These are phyloP conservation scores for Termitomyces sp. DNA, from an alignment of 768 basidiomycete species.

Conservation along the genomic window DNA sequence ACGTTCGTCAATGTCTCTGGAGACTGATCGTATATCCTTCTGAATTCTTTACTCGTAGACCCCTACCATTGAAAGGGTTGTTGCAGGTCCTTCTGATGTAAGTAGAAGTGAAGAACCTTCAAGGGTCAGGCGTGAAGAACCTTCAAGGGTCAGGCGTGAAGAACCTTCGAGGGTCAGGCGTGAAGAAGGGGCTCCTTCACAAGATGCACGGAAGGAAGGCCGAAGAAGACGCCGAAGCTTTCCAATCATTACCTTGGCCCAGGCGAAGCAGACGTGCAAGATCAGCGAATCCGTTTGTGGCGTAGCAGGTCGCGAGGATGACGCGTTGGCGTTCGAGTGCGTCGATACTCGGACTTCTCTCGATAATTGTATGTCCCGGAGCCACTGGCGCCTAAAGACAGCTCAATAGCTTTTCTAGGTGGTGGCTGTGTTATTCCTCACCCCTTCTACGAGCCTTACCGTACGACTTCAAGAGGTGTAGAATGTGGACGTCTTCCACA, in stretches of 20 bases:
- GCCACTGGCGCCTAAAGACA: background rate
- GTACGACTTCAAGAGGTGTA: slow-evolving; percentile 20
- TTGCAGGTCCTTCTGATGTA: background rate
- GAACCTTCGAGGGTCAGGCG: background rate
- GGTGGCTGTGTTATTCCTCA: slow-evolving; percentile 15
- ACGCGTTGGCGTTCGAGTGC: slow-evolving; percentile 12
- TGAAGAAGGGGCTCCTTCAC: background rate
- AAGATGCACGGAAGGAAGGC: no score
- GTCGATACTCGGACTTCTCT: slow-evolving; percentile 7
- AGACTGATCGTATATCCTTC: background rate
- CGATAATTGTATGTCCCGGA: background rate
- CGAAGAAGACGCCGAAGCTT: slow-evolving; percentile 1
- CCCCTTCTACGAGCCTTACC: slow-evolving; percentile 15
- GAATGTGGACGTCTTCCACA: slow-evolving; percentile 13
- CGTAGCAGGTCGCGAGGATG: slow-evolving; percentile 8
- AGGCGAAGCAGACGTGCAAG: slow-evolving; percentile 15
- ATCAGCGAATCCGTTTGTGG: slow-evolving; percentile 15
- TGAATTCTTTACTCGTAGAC: background rate
- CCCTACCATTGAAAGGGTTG: background rate
- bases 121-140: background rate
- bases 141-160: background rate
- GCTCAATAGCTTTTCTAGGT: slow-evolving; percentile 7
- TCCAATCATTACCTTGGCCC: slow-evolving; percentile 10
- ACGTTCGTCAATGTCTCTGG: background rate
- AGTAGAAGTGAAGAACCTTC: background rate